phyloP scores from a whole-genome alignment of 1,139 yeast species.

The Petasospora fabianii region DNA sequence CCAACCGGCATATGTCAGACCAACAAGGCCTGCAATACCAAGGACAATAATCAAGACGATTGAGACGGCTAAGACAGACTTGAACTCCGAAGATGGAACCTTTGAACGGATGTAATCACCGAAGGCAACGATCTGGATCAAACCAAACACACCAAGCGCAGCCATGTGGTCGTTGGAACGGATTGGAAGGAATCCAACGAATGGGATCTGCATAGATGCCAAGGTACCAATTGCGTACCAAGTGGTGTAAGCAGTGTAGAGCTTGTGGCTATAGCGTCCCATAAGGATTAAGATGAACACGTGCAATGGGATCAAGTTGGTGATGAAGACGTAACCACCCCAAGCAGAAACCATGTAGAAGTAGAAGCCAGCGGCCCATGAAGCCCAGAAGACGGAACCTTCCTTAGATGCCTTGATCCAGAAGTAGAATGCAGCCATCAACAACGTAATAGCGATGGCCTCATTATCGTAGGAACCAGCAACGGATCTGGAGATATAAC shows the following conservation, averaged over 20 bases:
- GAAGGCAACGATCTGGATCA: conserved; percentile 84
- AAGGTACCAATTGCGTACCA: conserved; percentile 97
- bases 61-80: conserved; percentile 62
- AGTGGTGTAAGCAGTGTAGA: conserved; percentile 90
- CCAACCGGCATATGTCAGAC: conserved; percentile 83
- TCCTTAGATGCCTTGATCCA: conserved; percentile 94
- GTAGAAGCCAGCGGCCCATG: conserved; percentile 82
- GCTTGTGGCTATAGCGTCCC: conserved; percentile 86
- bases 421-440: conserved; percentile 92
- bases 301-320: conserved; percentile 95
- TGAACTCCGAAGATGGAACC: conserved; percentile 73
- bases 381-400: conserved; percentile 84
- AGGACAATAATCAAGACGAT: conserved; percentile 50
- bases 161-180: conserved; percentile 99
- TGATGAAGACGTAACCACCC: conserved; percentile 99
- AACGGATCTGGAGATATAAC: conserved; percentile 95
- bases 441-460: conserved; percentile 94
- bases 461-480: conserved; percentile 99
- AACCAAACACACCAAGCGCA: conserved; percentile 94
- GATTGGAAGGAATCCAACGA: conserved; percentile 95
- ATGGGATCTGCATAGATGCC: conserved; percentile 98
- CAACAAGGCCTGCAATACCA: conserved; percentile 70
- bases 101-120: conserved; percentile 78
- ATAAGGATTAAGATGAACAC: conserved; percentile 84
- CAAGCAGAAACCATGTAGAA: conserved; percentile 99